These are phyloP conservation scores for Herpotrichia juniperi DNA, from an alignment of 2,329 filamentous ascomycete genomes.

Conservation along the genomic window DNA sequence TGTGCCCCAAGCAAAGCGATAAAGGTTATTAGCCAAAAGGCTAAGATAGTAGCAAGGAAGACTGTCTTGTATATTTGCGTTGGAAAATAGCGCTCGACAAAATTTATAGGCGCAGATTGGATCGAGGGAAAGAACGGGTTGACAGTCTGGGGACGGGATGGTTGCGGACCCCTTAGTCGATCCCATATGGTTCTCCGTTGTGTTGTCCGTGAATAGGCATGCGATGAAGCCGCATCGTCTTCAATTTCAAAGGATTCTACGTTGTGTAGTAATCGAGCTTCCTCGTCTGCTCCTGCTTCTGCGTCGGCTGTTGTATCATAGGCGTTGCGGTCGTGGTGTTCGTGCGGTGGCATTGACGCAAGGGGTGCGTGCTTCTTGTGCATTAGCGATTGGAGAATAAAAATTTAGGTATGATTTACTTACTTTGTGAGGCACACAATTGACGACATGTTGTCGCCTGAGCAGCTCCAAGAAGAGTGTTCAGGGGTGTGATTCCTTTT, in stretches of 20 bases:
- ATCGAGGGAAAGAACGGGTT: conserved; percentile 64
- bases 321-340: background rate
- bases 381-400: background rate
- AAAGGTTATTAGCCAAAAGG: conserved; percentile 72
- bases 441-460: background rate
- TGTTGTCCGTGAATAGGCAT: background rate
- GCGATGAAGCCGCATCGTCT: conserved; percentile 16
- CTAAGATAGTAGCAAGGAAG: conserved; percentile 63
- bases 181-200: conserved; percentile 8
- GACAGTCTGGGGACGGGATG: conserved; percentile 51
- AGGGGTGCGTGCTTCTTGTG: background rate
- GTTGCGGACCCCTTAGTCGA: conserved; percentile 52
- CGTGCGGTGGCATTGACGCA: conserved; percentile 4
- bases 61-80: conserved; percentile 60
- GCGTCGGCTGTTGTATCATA: conserved; percentile 11
- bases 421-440: background rate
- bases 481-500: background rate
- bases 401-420: background rate
- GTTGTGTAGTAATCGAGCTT: conserved; percentile 32
- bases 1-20: conserved; percentile 68
- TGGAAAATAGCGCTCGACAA: conserved; percentile 66
- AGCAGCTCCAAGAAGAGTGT: background rate
- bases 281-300: conserved; percentile 29
- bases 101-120: conserved; percentile 67
- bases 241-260: conserved; percentile 34